Evolutionary conservation across 768 basidiomycete species (phyloP), one percentile per base, ranked within the genome.

Genomic region (Trametes cingulata): DNA sequence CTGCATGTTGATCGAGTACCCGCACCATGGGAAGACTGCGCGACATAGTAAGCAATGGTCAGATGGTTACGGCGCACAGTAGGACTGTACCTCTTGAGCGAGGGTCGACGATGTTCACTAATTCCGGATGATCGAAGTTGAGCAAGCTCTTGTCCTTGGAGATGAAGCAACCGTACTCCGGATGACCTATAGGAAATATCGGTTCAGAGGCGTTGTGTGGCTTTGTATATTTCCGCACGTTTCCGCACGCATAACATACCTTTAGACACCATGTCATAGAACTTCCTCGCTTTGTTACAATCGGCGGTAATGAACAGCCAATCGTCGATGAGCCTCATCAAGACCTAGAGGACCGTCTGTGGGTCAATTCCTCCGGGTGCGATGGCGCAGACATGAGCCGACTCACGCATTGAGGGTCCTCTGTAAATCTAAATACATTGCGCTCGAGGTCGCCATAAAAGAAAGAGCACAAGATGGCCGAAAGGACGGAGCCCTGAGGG

Each of bases 401-500:
- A 72, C 89, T 52, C 69, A 96, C 95, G 58, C 85, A 88, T 39
- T 82, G 72, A 0, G 77, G 73, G 51, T 87, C 83, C 3, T 81
- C 69, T 2, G 80, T 82, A 62, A 90, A 86, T 39, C 75, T 72
- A 27, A 78, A 75, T 42, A 83, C 79, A 7, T 68, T 76, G 29
- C 75, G 81, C 73, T 98, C 97, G 60, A 99, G 78, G 68, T 96
- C 88, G 6, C 93, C 95, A 65, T 98, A 99, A 71, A 93, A 97
- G 73, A 95, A 91, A 1, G 91, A 90, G 71, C 97, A 99, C 1
- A 99, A 76, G n/a, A 98, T 69, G 0, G 90, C 83, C 7, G 95
- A 97, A n/a, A 98, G 75, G n/a, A 95, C 85, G 2, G 95, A 98
- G 20, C 97, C 97, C 73, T 99, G 97, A 0, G 97, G 96, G 22